Conservation (phyloP, 2,329 filamentous ascomycete species). For the Botrytis galanthina region DNA sequence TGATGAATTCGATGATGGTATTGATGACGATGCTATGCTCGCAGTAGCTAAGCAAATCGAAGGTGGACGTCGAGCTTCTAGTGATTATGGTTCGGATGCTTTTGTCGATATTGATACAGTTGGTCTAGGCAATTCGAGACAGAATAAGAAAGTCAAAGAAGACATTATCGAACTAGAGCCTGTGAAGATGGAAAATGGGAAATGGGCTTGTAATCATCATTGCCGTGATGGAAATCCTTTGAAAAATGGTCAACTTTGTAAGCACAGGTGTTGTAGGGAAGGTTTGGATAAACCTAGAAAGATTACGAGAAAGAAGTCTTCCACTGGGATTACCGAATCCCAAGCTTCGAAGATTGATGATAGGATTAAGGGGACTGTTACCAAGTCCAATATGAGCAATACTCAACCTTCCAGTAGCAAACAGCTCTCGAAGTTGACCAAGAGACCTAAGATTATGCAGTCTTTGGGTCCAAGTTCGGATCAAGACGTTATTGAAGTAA, state of each 20-base stretch:
- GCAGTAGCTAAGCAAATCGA: slow-evolving; percentile 36
- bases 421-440: background rate
- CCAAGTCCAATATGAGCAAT: background rate
- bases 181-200: slow-evolving; percentile 62
- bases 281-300: slow-evolving; percentile 61
- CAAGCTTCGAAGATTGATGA: background rate
- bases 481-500: slow-evolving; percentile 30
- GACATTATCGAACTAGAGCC: slow-evolving; percentile 40
- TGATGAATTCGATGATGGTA: slow-evolving; percentile 37
- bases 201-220: slow-evolving; percentile 69
- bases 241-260: slow-evolving; percentile 52
- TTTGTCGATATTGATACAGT: slow-evolving; percentile 54
- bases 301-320: slow-evolving; percentile 25
- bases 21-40: slow-evolving; percentile 47
- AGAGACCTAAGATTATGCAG: background rate
- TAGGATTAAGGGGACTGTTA: background rate
- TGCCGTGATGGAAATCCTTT: slow-evolving; percentile 49
- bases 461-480: background rate
- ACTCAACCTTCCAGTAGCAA: background rate
- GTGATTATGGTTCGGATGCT: slow-evolving; percentile 43
- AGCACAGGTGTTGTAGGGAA: slow-evolving; percentile 70
- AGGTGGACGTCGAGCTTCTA: slow-evolving; percentile 20
- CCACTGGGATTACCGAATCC: background rate
- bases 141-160: background rate
- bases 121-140: background rate